Percentiles rank a stretch among this genome's conserved stretches.
These are phyloP conservation scores for Huntiella omanensis DNA, from an alignment of 2,329 filamentous ascomycete genomes.

Conservation along the genomic window DNA sequence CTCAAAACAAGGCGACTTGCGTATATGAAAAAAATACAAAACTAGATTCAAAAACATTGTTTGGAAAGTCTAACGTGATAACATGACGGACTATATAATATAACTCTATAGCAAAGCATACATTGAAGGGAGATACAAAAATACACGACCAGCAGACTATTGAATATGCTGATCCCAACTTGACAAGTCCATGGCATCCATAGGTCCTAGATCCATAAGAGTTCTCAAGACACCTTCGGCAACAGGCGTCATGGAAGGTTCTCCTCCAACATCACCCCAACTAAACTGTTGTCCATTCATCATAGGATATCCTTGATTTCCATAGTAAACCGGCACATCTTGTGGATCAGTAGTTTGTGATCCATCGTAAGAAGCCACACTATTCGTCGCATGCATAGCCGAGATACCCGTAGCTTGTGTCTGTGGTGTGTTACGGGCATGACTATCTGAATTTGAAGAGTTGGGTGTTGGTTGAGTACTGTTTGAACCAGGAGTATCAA, in stretches of 20 bases:
- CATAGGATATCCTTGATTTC: not conserved
- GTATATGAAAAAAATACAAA: not conserved
- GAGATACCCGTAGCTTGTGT: not conserved
- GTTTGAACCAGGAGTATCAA: conserved; percentile 1
- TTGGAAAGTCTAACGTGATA: no score
- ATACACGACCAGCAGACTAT: not conserved
- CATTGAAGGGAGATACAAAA: no score
- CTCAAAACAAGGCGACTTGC: not conserved
- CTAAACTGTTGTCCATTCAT: conserved; percentile 8
- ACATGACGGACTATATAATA: no score
- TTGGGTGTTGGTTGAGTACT: conserved; percentile 6
- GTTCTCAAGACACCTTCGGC: conserved; percentile 38
- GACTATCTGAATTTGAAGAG: conserved; percentile 4
- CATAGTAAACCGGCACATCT: no score
- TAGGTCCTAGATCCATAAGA: conserved; percentile 38
- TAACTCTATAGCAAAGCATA: no score
- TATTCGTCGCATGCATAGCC: not conserved
- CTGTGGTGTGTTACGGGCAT: not conserved
- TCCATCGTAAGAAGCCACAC: not conserved
- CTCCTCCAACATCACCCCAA: conserved; percentile 25
- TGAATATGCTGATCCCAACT: conserved; percentile 24
- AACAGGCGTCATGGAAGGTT: conserved; percentile 33
- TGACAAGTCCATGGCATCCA: conserved; percentile 40
- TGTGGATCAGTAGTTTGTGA: not conserved
- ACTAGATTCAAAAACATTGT: no score